phyloP scores from a whole-genome alignment of 345 rosid species.

The Populus ilicifolia region DNA sequence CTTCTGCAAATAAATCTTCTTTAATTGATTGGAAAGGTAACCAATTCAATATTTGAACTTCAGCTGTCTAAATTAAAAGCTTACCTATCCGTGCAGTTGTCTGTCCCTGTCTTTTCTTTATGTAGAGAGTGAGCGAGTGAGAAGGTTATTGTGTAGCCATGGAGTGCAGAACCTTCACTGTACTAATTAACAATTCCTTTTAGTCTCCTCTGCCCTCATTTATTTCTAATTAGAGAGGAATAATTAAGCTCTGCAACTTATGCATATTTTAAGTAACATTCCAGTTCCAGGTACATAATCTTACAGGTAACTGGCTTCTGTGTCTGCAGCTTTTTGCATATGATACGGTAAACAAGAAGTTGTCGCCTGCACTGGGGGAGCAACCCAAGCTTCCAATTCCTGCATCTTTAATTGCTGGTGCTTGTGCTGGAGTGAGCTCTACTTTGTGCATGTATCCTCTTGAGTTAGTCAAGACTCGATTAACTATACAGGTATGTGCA shows the following conservation, averaged over 20 bases:
- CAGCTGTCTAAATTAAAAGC: neutral
- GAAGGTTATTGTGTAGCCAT: no score
- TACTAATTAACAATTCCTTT: neutral
- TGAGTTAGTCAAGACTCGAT: constrained; percentile 83
- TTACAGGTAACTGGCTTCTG: neutral
- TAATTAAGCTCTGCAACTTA: neutral
- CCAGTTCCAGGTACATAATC: neutral
- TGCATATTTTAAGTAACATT: neutral
- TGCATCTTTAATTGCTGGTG: constrained; percentile 89
- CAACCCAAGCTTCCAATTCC: constrained; percentile 62
- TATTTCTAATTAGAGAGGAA: neutral
- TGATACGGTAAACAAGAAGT: constrained; percentile 73
- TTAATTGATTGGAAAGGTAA: no score
- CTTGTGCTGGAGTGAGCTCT: constrained; percentile 97
- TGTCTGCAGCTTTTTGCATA: constrained; percentile 76
- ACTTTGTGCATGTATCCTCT: constrained; percentile 91
- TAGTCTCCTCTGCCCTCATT: neutral
- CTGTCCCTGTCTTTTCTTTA: neutral
- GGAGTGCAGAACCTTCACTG: neutral
- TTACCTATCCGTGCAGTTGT: neutral
- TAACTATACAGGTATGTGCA: constrained; percentile 72
- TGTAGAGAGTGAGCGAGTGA: no score
- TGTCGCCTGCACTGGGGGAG: constrained; percentile 69
- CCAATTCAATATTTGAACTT: neutral
- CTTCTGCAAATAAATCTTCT: no score